Evolutionary conservation across 2,329 filamentous ascomycete genomes (phyloP), one percentile per base, ranked within the genome.

Genomic region (Arthrobotrys iridis): DNA sequence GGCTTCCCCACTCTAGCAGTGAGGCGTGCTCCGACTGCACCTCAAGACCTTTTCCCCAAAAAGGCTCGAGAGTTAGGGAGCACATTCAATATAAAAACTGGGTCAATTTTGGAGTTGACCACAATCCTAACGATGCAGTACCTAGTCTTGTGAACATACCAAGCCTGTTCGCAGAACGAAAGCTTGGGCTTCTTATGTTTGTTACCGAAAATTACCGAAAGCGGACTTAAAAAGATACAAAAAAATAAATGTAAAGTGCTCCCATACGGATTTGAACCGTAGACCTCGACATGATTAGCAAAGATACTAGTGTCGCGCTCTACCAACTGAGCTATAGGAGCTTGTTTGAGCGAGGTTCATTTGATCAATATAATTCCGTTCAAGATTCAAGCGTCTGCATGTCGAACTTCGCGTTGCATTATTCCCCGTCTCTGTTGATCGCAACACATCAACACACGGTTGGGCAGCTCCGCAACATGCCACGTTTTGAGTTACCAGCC

Each of bases 271-370:
- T 71, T 71, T 63, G 66, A 71, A 71, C 66, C 66, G 58, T 45
- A 63, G 66, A 71, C 66, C 66, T 71, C 66, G 66, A 71, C 66
- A 71, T 71, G 3, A 22, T 10, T 13, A 26, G 33, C 7, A 4
- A 28, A 5, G 8, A 15, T 71, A 71, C 66, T 71, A 71, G 66
- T 71, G 66, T 71, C 66, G 66, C 66, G 66, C 66, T 71, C 66
- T 71, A 71, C 66, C 66, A 71, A 71, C 66, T 71, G 66, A 71
- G 66, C 66, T 71, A 71, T 71, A 71, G 58, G 66, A 63, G 66
- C 66, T 71, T 62, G 35, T 52, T 55, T 41, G 18, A 20, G 6
- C 4, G 11, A n/a, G 3, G 13, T 0, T 24, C 15, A 18, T 50
- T 48, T 22, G n/a, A 48, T 2, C n/a, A 24, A 35, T 46, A 66